Evolutionary conservation across 768 basidiomycete species (phyloP).

Genomic region (Obba rivulosa): DNA sequence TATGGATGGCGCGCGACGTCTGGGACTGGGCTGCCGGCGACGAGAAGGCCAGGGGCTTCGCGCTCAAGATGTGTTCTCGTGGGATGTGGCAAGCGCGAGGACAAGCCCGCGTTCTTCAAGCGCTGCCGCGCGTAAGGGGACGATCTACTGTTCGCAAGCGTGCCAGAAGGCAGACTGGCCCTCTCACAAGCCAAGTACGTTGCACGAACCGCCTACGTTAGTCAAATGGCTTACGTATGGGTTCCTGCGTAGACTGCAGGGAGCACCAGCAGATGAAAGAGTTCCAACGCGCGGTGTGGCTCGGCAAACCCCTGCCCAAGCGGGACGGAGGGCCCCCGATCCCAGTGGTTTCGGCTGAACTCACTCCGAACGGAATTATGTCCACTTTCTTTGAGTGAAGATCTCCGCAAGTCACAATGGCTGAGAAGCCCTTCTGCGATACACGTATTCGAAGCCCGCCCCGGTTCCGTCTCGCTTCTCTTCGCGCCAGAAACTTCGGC

Average conservation of each 20-base stretch:
- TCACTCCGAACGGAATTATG: slow-evolving; percentile 8
- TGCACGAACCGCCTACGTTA: background rate
- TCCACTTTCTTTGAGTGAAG: slow-evolving; percentile 8
- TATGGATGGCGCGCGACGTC: slow-evolving; percentile 37
- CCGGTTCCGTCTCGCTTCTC: too few relatives aligned
- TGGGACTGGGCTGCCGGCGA: slow-evolving; percentile 41
- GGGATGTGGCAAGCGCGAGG: slow-evolving; percentile 29
- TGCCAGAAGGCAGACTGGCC: slow-evolving; percentile 30
- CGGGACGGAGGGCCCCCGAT: background rate
- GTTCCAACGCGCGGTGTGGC: slow-evolving; percentile 4
- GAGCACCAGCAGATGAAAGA: slow-evolving; percentile 8
- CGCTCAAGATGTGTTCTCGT: slow-evolving; percentile 32
- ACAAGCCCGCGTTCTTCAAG: slow-evolving; percentile 31
- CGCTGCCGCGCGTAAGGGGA: slow-evolving; percentile 33
- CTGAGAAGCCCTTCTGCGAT: too few relatives aligned
- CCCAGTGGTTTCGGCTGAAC: slow-evolving; percentile 14
- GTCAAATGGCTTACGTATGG: background rate
- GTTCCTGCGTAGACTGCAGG: background rate
- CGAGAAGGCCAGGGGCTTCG: slow-evolving; percentile 24
- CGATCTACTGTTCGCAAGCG: slow-evolving; percentile 23
- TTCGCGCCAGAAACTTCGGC: too few relatives aligned
- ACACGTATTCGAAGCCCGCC: too few relatives aligned
- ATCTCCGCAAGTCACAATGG: too few relatives aligned
- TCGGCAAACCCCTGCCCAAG: slow-evolving; percentile 1
- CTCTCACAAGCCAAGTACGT: slow-evolving; percentile 20